Evolutionary conservation across 179 eudicot species (phyloP).

Genomic region (Beta corolliflora): DNA sequence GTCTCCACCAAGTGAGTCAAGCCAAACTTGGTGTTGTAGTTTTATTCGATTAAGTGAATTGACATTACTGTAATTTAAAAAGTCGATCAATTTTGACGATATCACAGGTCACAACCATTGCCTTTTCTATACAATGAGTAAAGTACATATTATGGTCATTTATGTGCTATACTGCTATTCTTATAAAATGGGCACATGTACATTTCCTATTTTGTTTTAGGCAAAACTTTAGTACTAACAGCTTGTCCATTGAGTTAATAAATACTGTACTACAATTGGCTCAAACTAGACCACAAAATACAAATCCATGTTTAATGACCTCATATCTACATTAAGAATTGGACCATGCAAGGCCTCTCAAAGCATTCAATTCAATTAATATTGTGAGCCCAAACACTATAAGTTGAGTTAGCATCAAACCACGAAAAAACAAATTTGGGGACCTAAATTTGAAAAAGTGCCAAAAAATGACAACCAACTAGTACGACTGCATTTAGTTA

Average conservation of each 20-base stretch:
- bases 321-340: not conserved
- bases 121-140: too few relatives aligned
- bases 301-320: not conserved
- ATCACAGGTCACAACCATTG: too few relatives aligned
- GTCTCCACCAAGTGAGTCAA: too few relatives aligned
- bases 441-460: not conserved
- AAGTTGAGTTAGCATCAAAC: constrained; percentile 9
- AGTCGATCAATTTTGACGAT: too few relatives aligned
- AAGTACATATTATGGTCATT: too few relatives aligned
- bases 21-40: too few relatives aligned
- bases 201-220: not conserved
- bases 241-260: not conserved
- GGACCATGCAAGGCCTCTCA: not conserved
- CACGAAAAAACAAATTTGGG: not conserved
- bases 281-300: not conserved
- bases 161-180: not conserved
- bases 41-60: too few relatives aligned
- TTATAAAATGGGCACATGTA: not conserved
- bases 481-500: not conserved
- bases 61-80: too few relatives aligned
- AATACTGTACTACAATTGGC: not conserved
- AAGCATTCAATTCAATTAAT: constrained; percentile 4
- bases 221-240: constrained; percentile 4
- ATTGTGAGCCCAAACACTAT: constrained; percentile 9
- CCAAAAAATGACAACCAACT: not conserved